A percentile compares a stretch with the other conserved stretches of the same genome.
These are phyloP conservation scores for Tulasnella sp. DNA, from an alignment of 768 basidiomycete genomes.

Conservation along the genomic window DNA sequence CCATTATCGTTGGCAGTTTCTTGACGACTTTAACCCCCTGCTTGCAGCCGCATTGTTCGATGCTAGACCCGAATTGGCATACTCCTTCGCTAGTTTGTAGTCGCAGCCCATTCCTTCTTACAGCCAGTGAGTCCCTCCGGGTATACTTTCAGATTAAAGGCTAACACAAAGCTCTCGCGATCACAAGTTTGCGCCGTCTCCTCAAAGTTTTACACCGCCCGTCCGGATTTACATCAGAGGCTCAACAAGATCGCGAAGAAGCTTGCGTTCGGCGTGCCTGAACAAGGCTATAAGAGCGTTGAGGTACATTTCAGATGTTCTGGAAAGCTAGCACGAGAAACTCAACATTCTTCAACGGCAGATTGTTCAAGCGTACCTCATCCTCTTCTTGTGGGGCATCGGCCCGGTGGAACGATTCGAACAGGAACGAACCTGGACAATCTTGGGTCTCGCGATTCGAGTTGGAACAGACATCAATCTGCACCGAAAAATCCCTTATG, in stretches of 20 bases:
- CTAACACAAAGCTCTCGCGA: slow-evolving; percentile 16
- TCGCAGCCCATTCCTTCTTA: slow-evolving; percentile 90
- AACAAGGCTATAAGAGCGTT: slow-evolving; percentile 84
- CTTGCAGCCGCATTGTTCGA: slow-evolving; percentile 65
- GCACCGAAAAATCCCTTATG: slow-evolving; percentile 73
- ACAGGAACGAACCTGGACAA: slow-evolving; percentile 90
- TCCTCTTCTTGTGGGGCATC: slow-evolving; percentile 85
- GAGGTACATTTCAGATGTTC: slow-evolving; percentile 46
- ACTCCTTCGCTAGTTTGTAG: slow-evolving; percentile 92
- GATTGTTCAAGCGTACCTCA: slow-evolving; percentile 90
- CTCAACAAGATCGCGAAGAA: slow-evolving; percentile 80
- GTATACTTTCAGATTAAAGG: not conserved
- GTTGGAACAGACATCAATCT: slow-evolving; percentile 96
- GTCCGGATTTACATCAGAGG: slow-evolving; percentile 75
- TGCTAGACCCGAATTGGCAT: slow-evolving; percentile 85
- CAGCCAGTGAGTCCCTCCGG: slow-evolving; percentile 62
- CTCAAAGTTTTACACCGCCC: slow-evolving; percentile 78
- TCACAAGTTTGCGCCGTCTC: slow-evolving; percentile 86
- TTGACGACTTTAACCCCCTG: slow-evolving; percentile 31
- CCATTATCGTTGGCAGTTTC: not conserved
- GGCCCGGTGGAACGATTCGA: slow-evolving; percentile 96
- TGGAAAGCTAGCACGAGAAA: not conserved
- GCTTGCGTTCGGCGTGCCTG: slow-evolving; percentile 82
- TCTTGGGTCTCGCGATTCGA: slow-evolving; percentile 69
- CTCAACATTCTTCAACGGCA: slow-evolving; percentile 33